A percentile compares a stretch with the other conserved stretches of the same genome.
These are phyloP conservation scores for Sphaerobolus stellatus DNA, from an alignment of 1,284 basidiomycete species.

Conservation along the genomic window DNA sequence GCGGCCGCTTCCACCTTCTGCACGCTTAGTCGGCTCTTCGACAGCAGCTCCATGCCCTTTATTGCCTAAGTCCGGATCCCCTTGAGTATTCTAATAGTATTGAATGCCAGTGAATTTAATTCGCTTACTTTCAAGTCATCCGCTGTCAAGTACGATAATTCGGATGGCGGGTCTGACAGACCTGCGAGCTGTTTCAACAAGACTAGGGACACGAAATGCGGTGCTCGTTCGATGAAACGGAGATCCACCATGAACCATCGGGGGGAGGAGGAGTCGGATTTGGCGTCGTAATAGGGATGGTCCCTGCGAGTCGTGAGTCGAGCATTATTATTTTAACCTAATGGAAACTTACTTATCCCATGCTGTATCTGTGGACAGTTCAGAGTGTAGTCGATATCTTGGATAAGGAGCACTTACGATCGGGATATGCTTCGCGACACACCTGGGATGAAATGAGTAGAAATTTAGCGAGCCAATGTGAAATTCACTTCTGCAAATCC, in stretches of 20 bases:
- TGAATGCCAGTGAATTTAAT: conserved; percentile 43
- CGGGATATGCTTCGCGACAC: conserved; percentile 83
- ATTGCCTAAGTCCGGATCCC: conserved; percentile 30
- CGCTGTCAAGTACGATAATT: conserved; percentile 62
- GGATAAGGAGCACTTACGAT: conserved; percentile 60
- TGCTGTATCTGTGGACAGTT: conserved; percentile 64
- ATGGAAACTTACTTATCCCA: conserved; percentile 71
- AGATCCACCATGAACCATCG: conserved; percentile 95
- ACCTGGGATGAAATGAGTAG: conserved; percentile 58
- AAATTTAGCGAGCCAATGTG: too few relatives aligned
- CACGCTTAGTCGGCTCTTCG: conserved; percentile 83
- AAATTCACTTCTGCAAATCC: conserved; percentile 77
- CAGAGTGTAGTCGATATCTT: conserved; percentile 6
- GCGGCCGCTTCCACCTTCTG: conserved; percentile 74
- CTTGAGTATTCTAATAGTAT: not conserved
- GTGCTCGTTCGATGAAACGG: conserved; percentile 64
- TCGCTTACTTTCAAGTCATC: conserved; percentile 61
- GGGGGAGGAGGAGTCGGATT: conserved; percentile 73
- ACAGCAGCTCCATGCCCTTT: conserved; percentile 77
- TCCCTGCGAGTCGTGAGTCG: conserved; percentile 34
- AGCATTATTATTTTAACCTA: conserved; percentile 8
- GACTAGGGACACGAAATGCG: conserved; percentile 77
- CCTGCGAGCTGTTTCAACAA: conserved; percentile 68
- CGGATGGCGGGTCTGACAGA: conserved; percentile 41
- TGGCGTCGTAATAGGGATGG: conserved; percentile 90